A percentile compares a stretch with the other conserved stretches of the same genome.
phyloP scores from a whole-genome alignment of 2,329 filamentous ascomycete genomes.

The Akanthomyces lecanii region DNA sequence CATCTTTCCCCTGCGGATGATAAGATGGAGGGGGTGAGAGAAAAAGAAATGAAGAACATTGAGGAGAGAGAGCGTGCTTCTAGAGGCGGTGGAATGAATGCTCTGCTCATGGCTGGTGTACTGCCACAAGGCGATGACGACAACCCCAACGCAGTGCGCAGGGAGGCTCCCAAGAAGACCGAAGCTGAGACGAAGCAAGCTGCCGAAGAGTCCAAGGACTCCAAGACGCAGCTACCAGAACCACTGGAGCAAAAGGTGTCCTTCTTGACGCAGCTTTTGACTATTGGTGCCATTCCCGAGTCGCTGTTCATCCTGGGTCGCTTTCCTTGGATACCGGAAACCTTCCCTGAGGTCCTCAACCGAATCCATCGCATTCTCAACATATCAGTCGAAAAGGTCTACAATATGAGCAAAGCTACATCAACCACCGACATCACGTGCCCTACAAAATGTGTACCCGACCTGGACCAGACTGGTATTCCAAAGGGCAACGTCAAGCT shows the following conservation, averaged over 20 bases:
- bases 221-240: constrained; percentile 57
- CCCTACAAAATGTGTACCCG: constrained; percentile 42
- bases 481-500: constrained; percentile 66
- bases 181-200: constrained; percentile 49
- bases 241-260: constrained; percentile 84
- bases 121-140: constrained; percentile 69
- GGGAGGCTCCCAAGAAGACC: constrained; percentile 49
- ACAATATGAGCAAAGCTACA: constrained; percentile 41
- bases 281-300: constrained; percentile 89
- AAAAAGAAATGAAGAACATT: constrained; percentile 68
- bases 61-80: constrained; percentile 70
- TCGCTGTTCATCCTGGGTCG: constrained; percentile 86
- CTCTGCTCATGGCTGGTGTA: constrained; percentile 79
- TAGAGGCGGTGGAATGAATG: constrained; percentile 72
- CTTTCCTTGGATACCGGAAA: constrained; percentile 88
- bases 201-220: constrained; percentile 40
- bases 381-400: constrained; percentile 74
- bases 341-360: constrained; percentile 74
- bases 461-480: constrained; percentile 61
- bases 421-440: constrained; percentile 29
- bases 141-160: constrained; percentile 45
- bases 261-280: constrained; percentile 78
- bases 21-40: constrained; percentile 70
- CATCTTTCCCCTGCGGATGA: constrained; percentile 86
- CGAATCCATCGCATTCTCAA: constrained; percentile 81